Evolutionary conservation across 2,329 filamentous ascomycete species (phyloP).

Genomic region (Colletotrichum orbiculare): DNA sequence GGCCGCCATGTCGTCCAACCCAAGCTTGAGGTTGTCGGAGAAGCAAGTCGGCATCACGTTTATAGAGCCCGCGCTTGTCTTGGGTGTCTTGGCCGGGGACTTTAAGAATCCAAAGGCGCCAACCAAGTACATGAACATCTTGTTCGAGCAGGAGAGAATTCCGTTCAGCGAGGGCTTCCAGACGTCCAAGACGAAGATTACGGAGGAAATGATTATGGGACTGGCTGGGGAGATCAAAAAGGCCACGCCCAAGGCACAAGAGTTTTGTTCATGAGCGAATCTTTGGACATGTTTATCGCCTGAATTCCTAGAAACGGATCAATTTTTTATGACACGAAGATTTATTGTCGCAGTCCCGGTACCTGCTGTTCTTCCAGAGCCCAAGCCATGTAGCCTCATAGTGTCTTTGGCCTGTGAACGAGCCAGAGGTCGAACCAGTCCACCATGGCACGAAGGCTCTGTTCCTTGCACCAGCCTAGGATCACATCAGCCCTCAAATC

Average conservation of each 20-base stretch:
- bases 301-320: too few species aligned
- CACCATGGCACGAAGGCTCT: constrained; percentile 42
- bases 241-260: too few species aligned
- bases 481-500: constrained; percentile 16
- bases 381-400: too few species aligned
- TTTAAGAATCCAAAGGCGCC: constrained; percentile 15
- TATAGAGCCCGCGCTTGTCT: neutral
- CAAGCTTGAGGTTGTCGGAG: neutral
- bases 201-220: neutral
- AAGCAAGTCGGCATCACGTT: neutral
- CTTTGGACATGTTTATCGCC: too few species aligned
- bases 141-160: constrained; percentile 15
- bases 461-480: constrained; percentile 46
- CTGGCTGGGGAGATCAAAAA: too few species aligned
- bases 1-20: neutral
- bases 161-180: constrained; percentile 7
- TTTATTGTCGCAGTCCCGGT: neutral
- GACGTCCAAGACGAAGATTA: constrained; percentile 5
- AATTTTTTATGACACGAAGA: too few species aligned
- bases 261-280: too few species aligned
- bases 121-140: constrained; percentile 4
- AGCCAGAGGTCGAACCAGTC: constrained; percentile 46
- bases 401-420: neutral
- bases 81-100: constrained; percentile 9
- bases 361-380: neutral